Evolutionary conservation across 2,329 filamentous ascomycete genomes (phyloP), one percentile per base, ranked within the genome.

Genomic region (Chalara sp.): DNA sequence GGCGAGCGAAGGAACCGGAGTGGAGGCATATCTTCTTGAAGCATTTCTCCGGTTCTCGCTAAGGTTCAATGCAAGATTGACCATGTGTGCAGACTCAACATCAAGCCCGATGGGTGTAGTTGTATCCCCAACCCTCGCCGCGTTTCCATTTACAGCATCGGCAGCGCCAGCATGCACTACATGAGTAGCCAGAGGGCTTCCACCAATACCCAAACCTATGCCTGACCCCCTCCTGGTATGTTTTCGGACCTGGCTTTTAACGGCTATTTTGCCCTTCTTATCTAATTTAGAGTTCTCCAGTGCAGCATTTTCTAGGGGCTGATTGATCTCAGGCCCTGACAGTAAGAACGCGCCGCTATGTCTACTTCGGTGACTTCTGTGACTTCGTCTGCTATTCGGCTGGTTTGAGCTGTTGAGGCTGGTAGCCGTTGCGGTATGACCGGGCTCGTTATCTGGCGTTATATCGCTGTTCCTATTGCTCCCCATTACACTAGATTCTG

Each of bases 11-110:
- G 80, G 74, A 3, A 80, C 62, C 4, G 79, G 78, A 5, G 73
- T 59, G 28, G 61, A 66, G 37, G 68, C 76, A 66, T 65, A 82
- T 67, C 72, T 78, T 68, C 73, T 79, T 67, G 71, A 81, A 54
- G 74, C 87, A 69, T 76, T 76, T 63, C 81, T 81, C 57, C 83
- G 81, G 62, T 85, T 88, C 67, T 96, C 89, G 71, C 87, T 95
- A 46, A 97, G 70, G 57, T 86, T 93, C 59, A 97, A 70, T 1
- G 92, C 92, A 79, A 97, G 87, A 62, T 90, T 90, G 41, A 97
- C 89, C 56, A 97, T 95, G 67, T 96, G 88, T 4, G 86, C 81
- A 6, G 91, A 86, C 62, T 96, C 91, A 53, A 86, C 76, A 60
- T 89, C 82, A 21, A 87, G 65, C 5, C 67, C 60, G 11, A 46